Evolutionary conservation across 495 filamentous ascomycete genomes (phyloP).

Genomic region (Annulohypoxylon nitens): DNA sequence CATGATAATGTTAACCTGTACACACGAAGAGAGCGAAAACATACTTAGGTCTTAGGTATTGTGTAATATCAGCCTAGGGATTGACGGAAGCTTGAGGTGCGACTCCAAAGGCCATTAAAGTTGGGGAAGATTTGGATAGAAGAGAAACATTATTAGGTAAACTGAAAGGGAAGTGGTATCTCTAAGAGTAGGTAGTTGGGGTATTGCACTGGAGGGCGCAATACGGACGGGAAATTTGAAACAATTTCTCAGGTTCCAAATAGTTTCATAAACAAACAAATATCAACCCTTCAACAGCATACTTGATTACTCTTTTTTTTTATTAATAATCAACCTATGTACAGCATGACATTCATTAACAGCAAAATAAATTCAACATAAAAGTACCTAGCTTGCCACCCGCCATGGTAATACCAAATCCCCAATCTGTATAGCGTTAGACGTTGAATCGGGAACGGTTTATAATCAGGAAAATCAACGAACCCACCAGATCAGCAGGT

Average conservation of each 20-base stretch:
- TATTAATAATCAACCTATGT: too few relatives aligned
- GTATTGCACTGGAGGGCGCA: too few relatives aligned
- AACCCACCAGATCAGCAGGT: constrained; percentile 44
- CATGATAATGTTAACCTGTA: not conserved
- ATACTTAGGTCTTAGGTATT: not conserved
- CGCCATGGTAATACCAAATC: constrained; percentile 24
- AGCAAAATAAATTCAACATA: too few relatives aligned
- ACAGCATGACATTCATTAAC: too few relatives aligned
- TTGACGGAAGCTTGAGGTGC: constrained; percentile 20
- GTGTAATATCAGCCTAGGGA: constrained; percentile 14
- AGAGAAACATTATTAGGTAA: too few relatives aligned
- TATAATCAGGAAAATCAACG: constrained; percentile 21
- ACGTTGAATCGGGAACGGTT: constrained; percentile 23
- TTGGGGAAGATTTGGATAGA: not conserved
- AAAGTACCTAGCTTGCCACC: not conserved
- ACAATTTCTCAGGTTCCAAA: not conserved
- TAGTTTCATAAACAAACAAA: too few relatives aligned
- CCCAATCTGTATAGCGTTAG: not conserved
- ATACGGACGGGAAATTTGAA: not conserved
- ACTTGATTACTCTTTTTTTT: too few relatives aligned
- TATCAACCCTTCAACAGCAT: too few relatives aligned
- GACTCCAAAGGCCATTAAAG: constrained; percentile 23
- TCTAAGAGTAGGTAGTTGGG: too few relatives aligned
- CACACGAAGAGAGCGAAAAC: not conserved
- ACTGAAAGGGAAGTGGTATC: too few relatives aligned